Evolutionary conservation across 495 filamentous ascomycete genomes (phyloP), one percentile per base, ranked within the genome.

Genomic region (Chaetomium fimeti): DNA sequence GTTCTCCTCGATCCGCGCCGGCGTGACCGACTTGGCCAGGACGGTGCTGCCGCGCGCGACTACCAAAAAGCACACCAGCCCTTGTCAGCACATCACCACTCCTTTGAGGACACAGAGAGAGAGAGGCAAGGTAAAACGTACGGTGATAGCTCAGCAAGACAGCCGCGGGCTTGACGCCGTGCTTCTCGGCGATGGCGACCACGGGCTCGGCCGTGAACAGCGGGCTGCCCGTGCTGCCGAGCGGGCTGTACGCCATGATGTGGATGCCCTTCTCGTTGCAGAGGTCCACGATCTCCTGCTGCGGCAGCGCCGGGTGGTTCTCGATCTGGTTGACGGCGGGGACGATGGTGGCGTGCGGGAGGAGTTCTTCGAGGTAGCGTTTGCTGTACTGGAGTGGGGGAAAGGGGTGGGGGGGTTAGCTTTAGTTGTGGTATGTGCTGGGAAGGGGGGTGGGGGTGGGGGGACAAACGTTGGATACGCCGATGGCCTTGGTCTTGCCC

Each of bases 321-420:
- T 96, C 92, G 71, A 95, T 92, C 84, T 95, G 91, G 79, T 95
- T 94, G 65, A 87, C 89, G n/a, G 91, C 91, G 13, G 92, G 92
- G 1, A 88, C 73, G 47, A 93, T 77, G 38, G 76, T 82, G 57
- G 84, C 85, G 56, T 88, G 77, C 5, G 85, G 79, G 8, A 94
- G 83, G 48, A 95, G 80, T 71, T 92, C 77, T 72, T 92, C 84
- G 1, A 96, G 82, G 72, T 87, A 92, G 59, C 77, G 76, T 59
- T 83, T 81, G 72, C 87, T 89, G 81, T 91, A 93, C 73, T 76
- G 63, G 56, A 28, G 9, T 15, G 20, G 40, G 15, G 40, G n/a
- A 20, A 15, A n/a, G n/a, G n/a, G n/a, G n/a, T n/a, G n/a, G 16
- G 16, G 5, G 5, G 20, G 16, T 61, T 63, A 18, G 36, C n/a